A percentile compares a stretch with the other conserved stretches of the same genome.
Conservation (phyloP, 2,329 filamentous ascomycete genomes). For the Aspergillus ruber region DNA sequence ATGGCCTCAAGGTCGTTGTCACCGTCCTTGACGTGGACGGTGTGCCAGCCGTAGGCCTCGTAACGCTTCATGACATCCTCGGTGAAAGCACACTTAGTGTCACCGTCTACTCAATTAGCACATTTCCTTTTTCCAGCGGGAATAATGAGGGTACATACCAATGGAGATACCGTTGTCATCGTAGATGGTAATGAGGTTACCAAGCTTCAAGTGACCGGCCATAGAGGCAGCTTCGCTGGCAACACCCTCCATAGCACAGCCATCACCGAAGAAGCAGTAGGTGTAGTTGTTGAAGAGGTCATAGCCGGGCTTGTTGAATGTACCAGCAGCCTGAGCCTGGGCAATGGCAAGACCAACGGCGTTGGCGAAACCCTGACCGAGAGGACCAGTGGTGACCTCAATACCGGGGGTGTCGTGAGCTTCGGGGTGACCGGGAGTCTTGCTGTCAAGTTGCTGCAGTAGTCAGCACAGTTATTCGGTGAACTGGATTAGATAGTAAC, state of each 20-base stretch:
- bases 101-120: slow-evolving; percentile 58
- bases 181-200: slow-evolving; percentile 94
- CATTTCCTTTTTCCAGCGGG: background rate
- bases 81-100: slow-evolving; percentile 93
- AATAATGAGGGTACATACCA: slow-evolving; percentile 41
- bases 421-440: slow-evolving; percentile 94
- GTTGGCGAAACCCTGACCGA: slow-evolving; percentile 95
- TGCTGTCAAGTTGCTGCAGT: slow-evolving; percentile 62
- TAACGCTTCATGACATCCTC: slow-evolving; percentile 94
- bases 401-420: slow-evolving; percentile 92
- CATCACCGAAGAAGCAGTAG: slow-evolving; percentile 94
- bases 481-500: slow-evolving; percentile 30
- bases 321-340: slow-evolving; percentile 80
- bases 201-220: slow-evolving; percentile 93
- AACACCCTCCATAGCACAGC: slow-evolving; percentile 97
- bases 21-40: slow-evolving; percentile 74
- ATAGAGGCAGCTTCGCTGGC: slow-evolving; percentile 85
- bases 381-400: slow-evolving; percentile 95
- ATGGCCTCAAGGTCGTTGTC: slow-evolving; percentile 83
- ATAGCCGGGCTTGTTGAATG: slow-evolving; percentile 95
- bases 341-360: slow-evolving; percentile 97
- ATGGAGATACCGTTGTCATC: slow-evolving; percentile 98
- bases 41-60: slow-evolving; percentile 96
- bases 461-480: slow-evolving; percentile 3
- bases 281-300: slow-evolving; percentile 94